Evolutionary conservation across 306 rosid genomes (phyloP).

Genomic region (Cyamopsis tetragonoloba): DNA sequence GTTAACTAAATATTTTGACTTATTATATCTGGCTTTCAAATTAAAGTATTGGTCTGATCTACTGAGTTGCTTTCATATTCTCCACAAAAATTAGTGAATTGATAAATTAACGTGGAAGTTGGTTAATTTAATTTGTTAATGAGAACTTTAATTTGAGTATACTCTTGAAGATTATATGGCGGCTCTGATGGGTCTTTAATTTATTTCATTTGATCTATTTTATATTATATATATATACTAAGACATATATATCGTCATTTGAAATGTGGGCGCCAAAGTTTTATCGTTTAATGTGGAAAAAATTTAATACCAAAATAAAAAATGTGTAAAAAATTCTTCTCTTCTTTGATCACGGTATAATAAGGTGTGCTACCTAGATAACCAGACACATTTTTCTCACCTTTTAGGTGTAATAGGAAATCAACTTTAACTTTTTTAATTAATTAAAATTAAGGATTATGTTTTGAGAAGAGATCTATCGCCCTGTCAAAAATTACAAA

Average conservation of each 20-base stretch:
- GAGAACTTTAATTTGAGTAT: not conserved
- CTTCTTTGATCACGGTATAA: not conserved
- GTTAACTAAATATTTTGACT: too few relatives aligned
- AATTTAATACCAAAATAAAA: too few relatives aligned
- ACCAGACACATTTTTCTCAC: not conserved
- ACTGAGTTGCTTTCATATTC: not conserved
- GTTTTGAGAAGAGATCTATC: too few relatives aligned
- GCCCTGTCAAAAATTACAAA: not conserved
- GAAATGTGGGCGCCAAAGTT: conserved; percentile 26
- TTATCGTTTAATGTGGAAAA: conserved; percentile 19
- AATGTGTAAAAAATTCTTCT: too few relatives aligned
- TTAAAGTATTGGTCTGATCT: too few relatives aligned
- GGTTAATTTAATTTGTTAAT: not conserved
- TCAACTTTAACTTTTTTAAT: not conserved
- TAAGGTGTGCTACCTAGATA: not conserved
- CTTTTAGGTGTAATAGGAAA: conserved; percentile 8
- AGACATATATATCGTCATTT: not conserved
- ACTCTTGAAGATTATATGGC: conserved; percentile 5
- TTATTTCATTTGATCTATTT: too few relatives aligned
- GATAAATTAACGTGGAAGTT: not conserved
- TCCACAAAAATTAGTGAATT: conserved; percentile 8
- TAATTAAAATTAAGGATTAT: not conserved
- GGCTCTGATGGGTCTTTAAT: not conserved
- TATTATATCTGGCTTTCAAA: not conserved
- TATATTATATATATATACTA: too few relatives aligned